Conservation (phyloP, 2,329 filamentous ascomycete genomes). For the Xylariaceae sp. region DNA sequence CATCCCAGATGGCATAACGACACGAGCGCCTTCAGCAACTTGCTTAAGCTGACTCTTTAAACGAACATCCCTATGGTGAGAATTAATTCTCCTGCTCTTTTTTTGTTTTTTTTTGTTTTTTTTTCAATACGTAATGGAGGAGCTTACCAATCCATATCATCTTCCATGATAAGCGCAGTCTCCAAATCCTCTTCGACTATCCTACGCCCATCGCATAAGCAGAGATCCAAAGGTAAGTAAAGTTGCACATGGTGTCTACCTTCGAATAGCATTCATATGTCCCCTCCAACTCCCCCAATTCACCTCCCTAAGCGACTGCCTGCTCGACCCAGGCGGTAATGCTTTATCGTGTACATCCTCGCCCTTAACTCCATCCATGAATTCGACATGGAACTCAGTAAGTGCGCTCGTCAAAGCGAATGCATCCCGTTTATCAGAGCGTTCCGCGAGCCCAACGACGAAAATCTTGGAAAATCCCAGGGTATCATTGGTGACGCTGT, state of each 20-base stretch:
- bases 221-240: not conserved
- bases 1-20: constrained; percentile 26
- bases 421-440: constrained; percentile 46
- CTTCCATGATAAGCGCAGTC: constrained; percentile 36
- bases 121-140: too few species aligned
- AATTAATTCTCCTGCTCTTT: not conserved
- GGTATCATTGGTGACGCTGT: constrained; percentile 23
- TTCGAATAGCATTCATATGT: constrained; percentile 36
- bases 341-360: constrained; percentile 38
- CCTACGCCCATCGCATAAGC: constrained; percentile 11
- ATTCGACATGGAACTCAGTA: constrained; percentile 39
- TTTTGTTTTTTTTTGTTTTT: too few species aligned
- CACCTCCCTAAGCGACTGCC: constrained; percentile 26
- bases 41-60: constrained; percentile 32
- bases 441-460: constrained; percentile 41
- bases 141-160: constrained; percentile 35
- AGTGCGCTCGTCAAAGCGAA: constrained; percentile 39
- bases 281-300: constrained; percentile 39
- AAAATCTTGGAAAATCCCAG: constrained; percentile 33
- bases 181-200: constrained; percentile 34
- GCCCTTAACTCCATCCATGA: constrained; percentile 39
- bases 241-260: constrained; percentile 8
- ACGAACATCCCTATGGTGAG: constrained; percentile 28
- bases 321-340: constrained; percentile 32
- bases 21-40: constrained; percentile 30